phyloP scores from a whole-genome alignment of 1,139 yeast genomes.

The Candida freyschussii region DNA sequence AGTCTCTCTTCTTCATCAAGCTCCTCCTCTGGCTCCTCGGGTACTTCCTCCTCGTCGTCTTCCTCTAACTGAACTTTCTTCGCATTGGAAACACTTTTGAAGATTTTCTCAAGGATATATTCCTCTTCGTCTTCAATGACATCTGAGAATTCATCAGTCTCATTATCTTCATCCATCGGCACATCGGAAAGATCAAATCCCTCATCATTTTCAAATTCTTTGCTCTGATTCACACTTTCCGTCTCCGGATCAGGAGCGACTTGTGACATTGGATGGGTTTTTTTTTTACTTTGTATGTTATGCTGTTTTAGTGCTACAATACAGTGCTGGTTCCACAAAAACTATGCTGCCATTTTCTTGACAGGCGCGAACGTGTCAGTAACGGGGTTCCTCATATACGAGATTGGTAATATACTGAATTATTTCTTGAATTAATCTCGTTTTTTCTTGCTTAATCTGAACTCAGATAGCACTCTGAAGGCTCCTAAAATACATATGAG shows the following conservation, averaged over 20 bases:
- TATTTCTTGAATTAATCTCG: conserved; percentile 1
- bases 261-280: too few species aligned
- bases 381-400: too few species aligned
- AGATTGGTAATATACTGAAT: too few species aligned
- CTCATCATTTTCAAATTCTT: conserved; percentile 12
- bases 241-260: too few species aligned
- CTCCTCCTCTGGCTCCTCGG: conserved; percentile 28
- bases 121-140: conserved; percentile 21
- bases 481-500: conserved; percentile 64
- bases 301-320: too few species aligned
- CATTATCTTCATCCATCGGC: conserved; percentile 24
- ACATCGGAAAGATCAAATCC: conserved; percentile 26
- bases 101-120: conserved; percentile 14
- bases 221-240: not conserved
- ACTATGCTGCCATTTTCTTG: too few species aligned
- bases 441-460: conserved; percentile 17
- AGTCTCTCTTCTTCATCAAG: conserved; percentile 49
- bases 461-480: conserved; percentile 39
- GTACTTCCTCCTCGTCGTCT: conserved; percentile 13
- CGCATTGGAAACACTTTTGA: conserved; percentile 12
- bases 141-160: conserved; percentile 21
- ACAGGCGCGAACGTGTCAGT: too few species aligned
- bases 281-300: too few species aligned
- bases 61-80: conserved; percentile 17
- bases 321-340: too few species aligned